Percentiles rank a stretch among this genome's conserved stretches.
These are phyloP conservation scores for Trichoderma atrobrunneum DNA, from an alignment of 2,329 filamentous ascomycete species.

Conservation along the genomic window DNA sequence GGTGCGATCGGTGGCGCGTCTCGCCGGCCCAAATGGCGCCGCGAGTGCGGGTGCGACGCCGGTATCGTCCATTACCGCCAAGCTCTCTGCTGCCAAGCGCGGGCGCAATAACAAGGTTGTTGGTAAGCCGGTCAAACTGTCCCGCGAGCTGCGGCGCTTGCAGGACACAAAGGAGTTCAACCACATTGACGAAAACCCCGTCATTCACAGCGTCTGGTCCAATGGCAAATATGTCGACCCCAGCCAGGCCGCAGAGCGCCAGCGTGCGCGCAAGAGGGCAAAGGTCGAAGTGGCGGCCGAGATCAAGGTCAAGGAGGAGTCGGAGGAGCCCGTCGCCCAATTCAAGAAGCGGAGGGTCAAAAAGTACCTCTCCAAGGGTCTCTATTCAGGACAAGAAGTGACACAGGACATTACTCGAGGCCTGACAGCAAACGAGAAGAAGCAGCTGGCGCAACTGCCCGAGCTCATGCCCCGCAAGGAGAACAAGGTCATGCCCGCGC, in stretches of 20 bases:
- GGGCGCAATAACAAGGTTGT: constrained; percentile 49
- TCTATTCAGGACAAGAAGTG: constrained; percentile 78
- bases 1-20: constrained; percentile 47
- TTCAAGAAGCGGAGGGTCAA: constrained; percentile 55
- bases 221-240: constrained; percentile 60
- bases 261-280: constrained; percentile 31
- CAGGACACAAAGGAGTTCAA: constrained; percentile 62
- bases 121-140: constrained; percentile 41
- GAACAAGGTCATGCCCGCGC: constrained; percentile 65
- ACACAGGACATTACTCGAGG: constrained; percentile 48
- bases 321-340: constrained; percentile 39
- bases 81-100: constrained; percentile 58
- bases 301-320: constrained; percentile 26
- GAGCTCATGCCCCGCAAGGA: constrained; percentile 48
- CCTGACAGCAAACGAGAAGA: constrained; percentile 51
- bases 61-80: constrained; percentile 45
- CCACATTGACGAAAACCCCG: constrained; percentile 56
- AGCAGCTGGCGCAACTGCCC: constrained; percentile 46
- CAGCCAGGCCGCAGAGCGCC: constrained; percentile 40
- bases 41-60: constrained; percentile 23
- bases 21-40: constrained; percentile 33
- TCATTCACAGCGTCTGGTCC: constrained; percentile 60
- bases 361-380: constrained; percentile 75
- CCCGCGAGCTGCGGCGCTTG: constrained; percentile 58
- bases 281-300: constrained; percentile 22